Evolutionary conservation across 306 rosid genomes (phyloP).

Genomic region (Mimosa pudica): DNA sequence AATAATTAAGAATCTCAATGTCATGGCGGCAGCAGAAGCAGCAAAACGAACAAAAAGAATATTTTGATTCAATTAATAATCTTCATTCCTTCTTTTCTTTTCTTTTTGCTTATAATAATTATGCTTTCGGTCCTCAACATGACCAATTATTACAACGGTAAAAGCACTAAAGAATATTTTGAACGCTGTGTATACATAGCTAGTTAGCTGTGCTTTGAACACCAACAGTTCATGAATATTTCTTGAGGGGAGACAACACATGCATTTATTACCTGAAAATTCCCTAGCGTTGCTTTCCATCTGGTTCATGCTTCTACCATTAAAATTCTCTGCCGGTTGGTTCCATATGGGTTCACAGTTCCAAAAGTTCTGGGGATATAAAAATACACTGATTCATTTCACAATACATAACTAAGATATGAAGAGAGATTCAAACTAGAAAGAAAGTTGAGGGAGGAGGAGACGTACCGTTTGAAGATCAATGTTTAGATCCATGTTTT

Average conservation of each 20-base stretch:
- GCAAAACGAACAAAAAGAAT: conserved; percentile 23
- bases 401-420: not conserved
- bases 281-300: conserved; percentile 45
- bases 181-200: not conserved
- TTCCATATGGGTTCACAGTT: conserved; percentile 58
- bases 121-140: conserved; percentile 31
- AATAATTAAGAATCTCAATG: not conserved
- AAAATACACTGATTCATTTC: conserved; percentile 17
- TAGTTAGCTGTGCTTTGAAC: not conserved
- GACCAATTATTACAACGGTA: conserved; percentile 18
- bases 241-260: not conserved
- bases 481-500: conserved; percentile 28
- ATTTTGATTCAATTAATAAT: conserved; percentile 10
- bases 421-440: not conserved
- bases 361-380: conserved; percentile 49
- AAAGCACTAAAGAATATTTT: conserved; percentile 14
- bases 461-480: conserved; percentile 44
- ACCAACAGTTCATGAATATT: not conserved
- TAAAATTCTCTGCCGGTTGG: conserved; percentile 50
- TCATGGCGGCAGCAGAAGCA: not conserved
- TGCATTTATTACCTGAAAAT: conserved; percentile 40
- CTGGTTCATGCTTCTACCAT: conserved; percentile 50
- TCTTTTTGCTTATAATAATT: conserved; percentile 34
- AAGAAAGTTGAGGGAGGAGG: not conserved
- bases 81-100: conserved; percentile 16